phyloP scores from a whole-genome alignment of 1,139 yeast species.

The Saccharomyces hybrid region DNA sequence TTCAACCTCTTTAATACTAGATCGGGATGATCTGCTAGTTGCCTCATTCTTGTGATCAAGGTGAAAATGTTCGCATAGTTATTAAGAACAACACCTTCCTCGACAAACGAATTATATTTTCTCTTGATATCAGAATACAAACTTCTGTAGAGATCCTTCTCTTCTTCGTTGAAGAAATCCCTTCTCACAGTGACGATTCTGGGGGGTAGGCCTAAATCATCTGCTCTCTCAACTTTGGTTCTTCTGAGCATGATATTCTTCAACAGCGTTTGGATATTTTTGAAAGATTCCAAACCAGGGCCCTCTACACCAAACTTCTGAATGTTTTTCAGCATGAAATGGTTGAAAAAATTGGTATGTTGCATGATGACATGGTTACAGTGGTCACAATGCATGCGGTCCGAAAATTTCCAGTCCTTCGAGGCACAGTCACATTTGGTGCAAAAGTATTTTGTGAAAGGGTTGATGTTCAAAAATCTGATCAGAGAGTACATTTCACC shows the following conservation, averaged over 20 bases:
- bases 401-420: conserved; percentile 74
- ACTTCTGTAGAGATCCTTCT: conserved; percentile 81
- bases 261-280: conserved; percentile 63
- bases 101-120: conserved; percentile 74
- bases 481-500: conserved; percentile 93
- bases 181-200: conserved; percentile 80
- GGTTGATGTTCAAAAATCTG: conserved; percentile 72
- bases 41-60: conserved; percentile 92
- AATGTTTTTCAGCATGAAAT: conserved; percentile 86
- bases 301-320: conserved; percentile 77
- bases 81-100: conserved; percentile 89
- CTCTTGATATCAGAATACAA: conserved; percentile 81
- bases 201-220: conserved; percentile 94
- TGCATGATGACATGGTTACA: conserved; percentile 93
- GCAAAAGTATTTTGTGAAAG: conserved; percentile 85
- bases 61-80: conserved; percentile 96
- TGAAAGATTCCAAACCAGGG: conserved; percentile 71
- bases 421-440: conserved; percentile 81
- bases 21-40: conserved; percentile 96
- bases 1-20: conserved; percentile 69
- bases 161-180: conserved; percentile 87
- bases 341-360: conserved; percentile 92
- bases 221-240: conserved; percentile 93
- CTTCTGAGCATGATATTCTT: conserved; percentile 83
- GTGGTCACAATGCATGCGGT: conserved; percentile 71